Evolutionary conservation across 2,329 filamentous ascomycete species (phyloP).

Genomic region (Aspergillus arachidicola): DNA sequence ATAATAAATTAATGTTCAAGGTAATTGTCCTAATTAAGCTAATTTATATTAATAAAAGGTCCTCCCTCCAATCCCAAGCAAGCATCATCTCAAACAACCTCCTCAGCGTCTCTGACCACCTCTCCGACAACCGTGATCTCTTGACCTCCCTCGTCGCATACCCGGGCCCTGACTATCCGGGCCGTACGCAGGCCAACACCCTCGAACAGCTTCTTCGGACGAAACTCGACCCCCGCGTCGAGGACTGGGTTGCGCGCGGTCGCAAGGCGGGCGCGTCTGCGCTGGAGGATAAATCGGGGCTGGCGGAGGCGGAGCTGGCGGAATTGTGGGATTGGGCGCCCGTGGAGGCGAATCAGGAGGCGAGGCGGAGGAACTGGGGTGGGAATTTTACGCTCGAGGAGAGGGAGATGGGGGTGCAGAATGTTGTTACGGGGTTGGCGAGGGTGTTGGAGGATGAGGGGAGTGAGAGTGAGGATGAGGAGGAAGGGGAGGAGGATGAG

Average conservation of each 20-base stretch:
- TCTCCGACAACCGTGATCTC: conserved; percentile 67
- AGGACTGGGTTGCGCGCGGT: conserved; percentile 70
- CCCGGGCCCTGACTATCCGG: conserved; percentile 74
- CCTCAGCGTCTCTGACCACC: conserved; percentile 64
- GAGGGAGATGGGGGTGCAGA: conserved; percentile 65
- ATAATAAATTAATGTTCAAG: not conserved
- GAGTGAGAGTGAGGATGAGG: conserved; percentile 54
- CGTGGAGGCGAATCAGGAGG: conserved; percentile 50
- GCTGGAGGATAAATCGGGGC: conserved; percentile 17
- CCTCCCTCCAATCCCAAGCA: conserved; percentile 71
- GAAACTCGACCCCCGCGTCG: conserved; percentile 77
- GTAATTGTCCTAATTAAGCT: too few relatives aligned
- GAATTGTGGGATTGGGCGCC: conserved; percentile 64
- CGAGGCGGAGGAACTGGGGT: conserved; percentile 53
- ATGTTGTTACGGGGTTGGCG: conserved; percentile 71
- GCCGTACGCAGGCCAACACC: conserved; percentile 62
- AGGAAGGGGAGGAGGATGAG: conserved; percentile 43
- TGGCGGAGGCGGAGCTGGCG: conserved; percentile 55
- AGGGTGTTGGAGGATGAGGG: conserved; percentile 60
- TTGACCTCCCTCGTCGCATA: conserved; percentile 73
- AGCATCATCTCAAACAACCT: conserved; percentile 73
- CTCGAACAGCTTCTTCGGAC: conserved; percentile 75
- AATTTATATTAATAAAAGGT: conserved; percentile 46
- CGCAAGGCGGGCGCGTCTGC: conserved; percentile 34
- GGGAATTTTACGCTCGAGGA: conserved; percentile 75